Conservation (phyloP, 1,284 basidiomycete genomes). For the Leccinum huronense region DNA sequence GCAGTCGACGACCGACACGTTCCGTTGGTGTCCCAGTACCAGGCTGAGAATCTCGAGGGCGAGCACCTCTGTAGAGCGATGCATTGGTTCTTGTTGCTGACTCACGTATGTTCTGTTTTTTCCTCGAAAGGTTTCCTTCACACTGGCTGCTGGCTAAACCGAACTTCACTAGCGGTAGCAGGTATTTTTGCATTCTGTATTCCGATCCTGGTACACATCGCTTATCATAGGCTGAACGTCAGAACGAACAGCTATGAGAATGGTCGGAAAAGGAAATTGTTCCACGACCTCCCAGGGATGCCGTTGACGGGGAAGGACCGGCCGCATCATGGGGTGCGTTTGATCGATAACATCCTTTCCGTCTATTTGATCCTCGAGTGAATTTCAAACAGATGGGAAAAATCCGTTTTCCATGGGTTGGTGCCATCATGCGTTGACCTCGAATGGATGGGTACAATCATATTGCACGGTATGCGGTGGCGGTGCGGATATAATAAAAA, state of each 20-base stretch:
- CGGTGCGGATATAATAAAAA: constrained; percentile 36
- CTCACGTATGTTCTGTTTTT: constrained; percentile 10
- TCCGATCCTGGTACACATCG: constrained; percentile 1
- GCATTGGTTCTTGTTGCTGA: constrained; percentile 8
- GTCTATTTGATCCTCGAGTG: background rate
- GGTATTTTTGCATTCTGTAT: constrained; percentile 16
- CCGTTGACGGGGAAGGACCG: constrained; percentile 13
- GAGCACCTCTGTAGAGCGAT: constrained; percentile 9
- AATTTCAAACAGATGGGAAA: constrained; percentile 35
- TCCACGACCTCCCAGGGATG: constrained; percentile 20
- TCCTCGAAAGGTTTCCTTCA: constrained; percentile 9
- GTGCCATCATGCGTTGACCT: constrained; percentile 49
- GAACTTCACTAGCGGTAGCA: constrained; percentile 20
- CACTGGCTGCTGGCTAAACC: constrained; percentile 3
- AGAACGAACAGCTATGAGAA: constrained; percentile 11
- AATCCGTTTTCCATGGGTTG: constrained; percentile 39
- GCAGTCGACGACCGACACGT: constrained; percentile 1
- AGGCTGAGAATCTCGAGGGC: constrained; percentile 13
- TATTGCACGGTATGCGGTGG: constrained; percentile 50
- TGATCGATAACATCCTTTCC: constrained; percentile 9
- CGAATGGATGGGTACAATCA: constrained; percentile 42
- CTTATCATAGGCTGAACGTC: background rate
- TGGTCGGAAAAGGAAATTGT: constrained; percentile 3
- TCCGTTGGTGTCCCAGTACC: constrained; percentile 4
- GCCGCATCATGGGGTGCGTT: constrained; percentile 9